Base-by-base conservation (phyloP, 2,329 filamentous ascomycete genomes). In the Emericellopsis cladophorae region DNA sequence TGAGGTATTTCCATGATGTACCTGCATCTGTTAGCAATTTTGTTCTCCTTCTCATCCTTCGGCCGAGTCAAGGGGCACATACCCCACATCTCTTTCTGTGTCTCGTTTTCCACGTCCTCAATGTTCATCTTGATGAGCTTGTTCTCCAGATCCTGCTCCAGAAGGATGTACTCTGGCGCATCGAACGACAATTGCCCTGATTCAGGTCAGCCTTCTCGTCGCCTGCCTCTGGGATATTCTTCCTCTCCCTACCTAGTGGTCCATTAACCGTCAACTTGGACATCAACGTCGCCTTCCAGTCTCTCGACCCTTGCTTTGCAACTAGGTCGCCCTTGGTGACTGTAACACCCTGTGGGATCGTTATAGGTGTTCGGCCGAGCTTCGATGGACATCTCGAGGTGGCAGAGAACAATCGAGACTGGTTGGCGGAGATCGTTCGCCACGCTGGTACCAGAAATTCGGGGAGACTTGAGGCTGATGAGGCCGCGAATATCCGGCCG, bases 21-120 rank as follows among this genome's bases (percentile, higher is more conserved):
- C 89, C 89, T 95, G 47, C 5, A 5, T 14, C 21, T 4, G 32
- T 35, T 15, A 15, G 32, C 18, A 7, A 29, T 7, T 3, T 29
- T 29, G 26, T 12, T 12, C 12, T 29, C 9, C 26, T 12, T 29
- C 26, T 12, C 26, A 29, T 29, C 9, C 26, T 7, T 12, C 26
- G 3, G 12, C 26, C 18, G 18, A 21, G 18, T 21, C 26, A 29
- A 29, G 26, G 26, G 38, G 45, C 42, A 60, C 62, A 41, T 51
- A 95, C 90, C 92, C 92, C 92, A 96, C 89, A 96, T 96, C 61
- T 84, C 84, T 57, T 81, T 81, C 63, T 96, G 90, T 47, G 84
- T 70, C 64, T 80, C 81, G 40, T 77, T 61, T 15, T 76, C 65
- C 15, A 68, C 61, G 60, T 96, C 75, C 54, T 80, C 61, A 10